A percentile compares a stretch with the other conserved stretches of the same genome.
Evolutionary conservation across 2,329 filamentous ascomycete species (phyloP).

Genomic region (Xylariaceae sp.): DNA sequence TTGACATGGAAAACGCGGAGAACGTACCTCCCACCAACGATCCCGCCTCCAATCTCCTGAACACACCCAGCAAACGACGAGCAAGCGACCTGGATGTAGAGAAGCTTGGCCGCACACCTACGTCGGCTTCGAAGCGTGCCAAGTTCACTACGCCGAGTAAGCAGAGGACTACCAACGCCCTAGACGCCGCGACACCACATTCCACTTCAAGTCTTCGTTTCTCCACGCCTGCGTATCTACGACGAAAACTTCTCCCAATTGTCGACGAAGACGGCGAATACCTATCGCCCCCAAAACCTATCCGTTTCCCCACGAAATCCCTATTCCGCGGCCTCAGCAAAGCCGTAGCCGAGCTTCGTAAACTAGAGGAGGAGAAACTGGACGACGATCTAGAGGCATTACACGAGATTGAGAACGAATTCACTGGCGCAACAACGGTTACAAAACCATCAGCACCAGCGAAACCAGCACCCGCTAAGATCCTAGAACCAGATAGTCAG

Average conservation of each 20-base stretch:
- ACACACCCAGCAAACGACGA: slow-evolving; percentile 44
- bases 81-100: slow-evolving; percentile 28
- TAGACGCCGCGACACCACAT: slow-evolving; percentile 41
- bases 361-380: slow-evolving; percentile 61
- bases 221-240: slow-evolving; percentile 66
- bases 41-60: slow-evolving; percentile 33
- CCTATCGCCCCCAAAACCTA: slow-evolving; percentile 43
- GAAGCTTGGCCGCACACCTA: slow-evolving; percentile 45
- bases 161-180: slow-evolving; percentile 37
- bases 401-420: slow-evolving; percentile 60
- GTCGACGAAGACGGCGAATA: slow-evolving; percentile 53
- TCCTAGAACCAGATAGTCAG: slow-evolving; percentile 43
- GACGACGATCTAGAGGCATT: slow-evolving; percentile 72
- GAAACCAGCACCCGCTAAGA: slow-evolving; percentile 10
- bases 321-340: slow-evolving; percentile 67
- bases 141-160: slow-evolving; percentile 62
- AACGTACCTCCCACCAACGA: slow-evolving; percentile 46
- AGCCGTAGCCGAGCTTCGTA: slow-evolving; percentile 65
- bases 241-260: slow-evolving; percentile 46
- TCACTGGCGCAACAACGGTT: slow-evolving; percentile 13
- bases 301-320: slow-evolving; percentile 53
- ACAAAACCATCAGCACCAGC: slow-evolving; percentile 20
- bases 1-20: slow-evolving; percentile 45
- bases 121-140: slow-evolving; percentile 55
- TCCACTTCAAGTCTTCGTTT: slow-evolving; percentile 54